phyloP scores from a whole-genome alignment of 257 asterid genomes.

The Solanum chmielewskii region DNA sequence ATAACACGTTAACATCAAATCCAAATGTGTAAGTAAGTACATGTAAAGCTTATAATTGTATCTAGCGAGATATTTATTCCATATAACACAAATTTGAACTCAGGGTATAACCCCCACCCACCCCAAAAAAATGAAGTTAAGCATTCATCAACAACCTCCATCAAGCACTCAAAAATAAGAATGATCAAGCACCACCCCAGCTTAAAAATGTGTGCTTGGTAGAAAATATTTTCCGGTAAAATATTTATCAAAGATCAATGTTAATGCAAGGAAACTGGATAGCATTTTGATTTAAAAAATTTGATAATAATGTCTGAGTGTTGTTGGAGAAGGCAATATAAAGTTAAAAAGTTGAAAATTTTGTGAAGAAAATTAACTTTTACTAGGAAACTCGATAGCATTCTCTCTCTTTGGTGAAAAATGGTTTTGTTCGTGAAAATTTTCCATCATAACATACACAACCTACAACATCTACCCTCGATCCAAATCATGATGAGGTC shows the following conservation, averaged over 20 bases:
- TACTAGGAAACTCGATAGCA: not conserved
- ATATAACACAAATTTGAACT: not conserved
- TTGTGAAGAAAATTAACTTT: not conserved
- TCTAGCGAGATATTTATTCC: not conserved
- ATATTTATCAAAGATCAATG: not conserved
- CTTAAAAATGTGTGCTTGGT: not conserved
- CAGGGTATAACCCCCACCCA: not conserved
- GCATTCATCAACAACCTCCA: not conserved
- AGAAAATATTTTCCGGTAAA: not conserved
- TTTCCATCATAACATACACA: not conserved
- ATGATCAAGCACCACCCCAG: not conserved
- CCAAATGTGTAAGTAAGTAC: not conserved
- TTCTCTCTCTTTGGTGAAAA: not conserved
- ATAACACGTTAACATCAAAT: not conserved
- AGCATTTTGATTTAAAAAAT: not conserved
- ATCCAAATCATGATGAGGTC: not conserved
- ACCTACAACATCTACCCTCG: not conserved
- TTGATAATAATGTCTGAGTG: not conserved
- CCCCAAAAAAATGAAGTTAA: not conserved
- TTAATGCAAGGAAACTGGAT: not conserved
- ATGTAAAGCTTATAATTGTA: not conserved
- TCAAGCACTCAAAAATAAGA: not conserved
- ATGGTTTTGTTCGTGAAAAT: not conserved
- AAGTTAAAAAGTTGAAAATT: not conserved
- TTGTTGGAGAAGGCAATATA: not conserved